A percentile compares a stretch with the other conserved stretches of the same genome.
Evolutionary conservation across 371 early-diverging fungal species (phyloP).

Genomic region (Blyttiomyces sp.): DNA sequence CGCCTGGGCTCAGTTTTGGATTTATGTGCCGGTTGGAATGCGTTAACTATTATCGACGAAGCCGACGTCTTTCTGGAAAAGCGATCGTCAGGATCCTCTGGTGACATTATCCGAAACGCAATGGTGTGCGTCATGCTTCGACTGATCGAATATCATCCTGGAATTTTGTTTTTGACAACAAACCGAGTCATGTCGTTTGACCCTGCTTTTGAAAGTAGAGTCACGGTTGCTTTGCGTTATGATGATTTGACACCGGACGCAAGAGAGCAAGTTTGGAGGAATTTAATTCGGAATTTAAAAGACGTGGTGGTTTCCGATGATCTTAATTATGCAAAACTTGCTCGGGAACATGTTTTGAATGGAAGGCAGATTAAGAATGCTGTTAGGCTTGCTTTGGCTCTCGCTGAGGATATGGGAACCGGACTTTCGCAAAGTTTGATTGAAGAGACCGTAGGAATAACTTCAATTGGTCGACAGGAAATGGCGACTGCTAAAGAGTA

Average conservation of each 20-base stretch:
- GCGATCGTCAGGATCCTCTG: conserved; percentile 15
- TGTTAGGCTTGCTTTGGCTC: conserved; percentile 43
- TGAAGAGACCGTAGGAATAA: conserved; percentile 37
- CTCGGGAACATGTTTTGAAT: conserved; percentile 37
- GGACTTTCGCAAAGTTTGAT: conserved; percentile 24
- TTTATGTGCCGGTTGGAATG: conserved; percentile 49
- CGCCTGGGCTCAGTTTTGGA: conserved; percentile 42
- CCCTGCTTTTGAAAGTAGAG: conserved; percentile 46
- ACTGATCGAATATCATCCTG: conserved; percentile 51
- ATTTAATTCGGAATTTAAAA: conserved; percentile 31
- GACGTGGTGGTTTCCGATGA: conserved; percentile 13
- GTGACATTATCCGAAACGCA: conserved; percentile 47
- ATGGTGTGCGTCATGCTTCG: conserved; percentile 56
- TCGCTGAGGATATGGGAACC: conserved; percentile 26
- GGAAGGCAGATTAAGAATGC: conserved; percentile 56
- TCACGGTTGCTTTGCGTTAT: conserved; percentile 51
- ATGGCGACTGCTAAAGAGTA: conserved; percentile 25
- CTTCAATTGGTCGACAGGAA: conserved; percentile 29
- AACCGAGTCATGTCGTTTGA: conserved; percentile 52
- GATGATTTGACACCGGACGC: conserved; percentile 35
- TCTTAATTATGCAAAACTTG: conserved; percentile 32
- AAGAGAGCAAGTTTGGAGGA: conserved; percentile 47
- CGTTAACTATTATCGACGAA: conserved; percentile 53
- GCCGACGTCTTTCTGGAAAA: conserved; percentile 54
- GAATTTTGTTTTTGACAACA: conserved; percentile 54